Evolutionary conservation across 805 yeast species (phyloP).

Genomic region (Candida succiphila): DNA sequence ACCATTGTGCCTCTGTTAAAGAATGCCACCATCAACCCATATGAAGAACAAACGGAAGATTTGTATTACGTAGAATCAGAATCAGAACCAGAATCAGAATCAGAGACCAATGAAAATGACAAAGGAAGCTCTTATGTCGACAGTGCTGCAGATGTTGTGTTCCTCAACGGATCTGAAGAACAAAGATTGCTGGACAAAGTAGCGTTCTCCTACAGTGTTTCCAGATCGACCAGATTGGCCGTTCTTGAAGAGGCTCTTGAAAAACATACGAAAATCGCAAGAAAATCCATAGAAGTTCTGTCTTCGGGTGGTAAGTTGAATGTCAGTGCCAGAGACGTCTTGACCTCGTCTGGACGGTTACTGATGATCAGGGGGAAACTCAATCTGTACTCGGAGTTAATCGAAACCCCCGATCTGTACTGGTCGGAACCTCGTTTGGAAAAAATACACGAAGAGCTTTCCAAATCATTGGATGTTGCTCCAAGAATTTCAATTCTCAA

Average conservation of each 20-base stretch:
- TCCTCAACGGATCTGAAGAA: constrained; percentile 41
- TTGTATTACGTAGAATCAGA: constrained; percentile 52
- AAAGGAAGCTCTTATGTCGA: constrained; percentile 24
- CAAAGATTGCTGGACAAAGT: constrained; percentile 62
- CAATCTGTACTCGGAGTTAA: constrained; percentile 77
- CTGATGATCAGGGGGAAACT: constrained; percentile 72
- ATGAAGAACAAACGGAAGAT: constrained; percentile 68
- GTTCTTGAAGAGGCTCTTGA: constrained; percentile 69
- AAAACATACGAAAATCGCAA: constrained; percentile 51
- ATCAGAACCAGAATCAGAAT: constrained; percentile 24
- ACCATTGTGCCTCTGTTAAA: constrained; percentile 44
- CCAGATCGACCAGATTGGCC: constrained; percentile 80
- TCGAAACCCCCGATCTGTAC: constrained; percentile 87
- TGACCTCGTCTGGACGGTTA: constrained; percentile 63
- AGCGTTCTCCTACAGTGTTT: constrained; percentile 81
- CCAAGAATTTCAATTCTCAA: constrained; percentile 75
- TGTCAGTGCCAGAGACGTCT: constrained; percentile 48
- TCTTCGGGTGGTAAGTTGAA: constrained; percentile 50
- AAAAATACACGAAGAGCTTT: constrained; percentile 59
- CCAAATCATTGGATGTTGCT: constrained; percentile 62
- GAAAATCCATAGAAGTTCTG: constrained; percentile 52
- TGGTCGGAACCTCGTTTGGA: constrained; percentile 90
- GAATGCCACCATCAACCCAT: constrained; percentile 36
- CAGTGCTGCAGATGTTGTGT: constrained; percentile 61
- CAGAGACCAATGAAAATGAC: not conserved